Evolutionary conservation across 2,329 filamentous ascomycete species (phyloP).

Genomic region (Podosphaera xanthii): DNA sequence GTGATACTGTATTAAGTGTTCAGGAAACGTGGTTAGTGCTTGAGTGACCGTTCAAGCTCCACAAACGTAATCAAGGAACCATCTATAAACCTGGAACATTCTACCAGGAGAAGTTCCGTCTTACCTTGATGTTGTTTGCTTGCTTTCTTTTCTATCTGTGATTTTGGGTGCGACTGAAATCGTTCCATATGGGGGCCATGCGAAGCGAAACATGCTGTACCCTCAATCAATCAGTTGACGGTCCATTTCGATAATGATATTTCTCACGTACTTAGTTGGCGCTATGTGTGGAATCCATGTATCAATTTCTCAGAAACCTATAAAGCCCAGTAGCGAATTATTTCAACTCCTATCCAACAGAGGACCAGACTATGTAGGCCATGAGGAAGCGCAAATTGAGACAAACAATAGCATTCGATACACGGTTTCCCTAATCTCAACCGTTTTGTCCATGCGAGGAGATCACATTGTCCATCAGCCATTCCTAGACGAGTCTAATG

Average conservation of each 20-base stretch:
- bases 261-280: background rate
- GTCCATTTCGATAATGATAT: background rate
- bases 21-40: background rate
- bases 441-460: constrained; percentile 77
- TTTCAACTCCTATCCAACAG: constrained; percentile 27
- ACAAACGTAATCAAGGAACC: background rate
- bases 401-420: constrained; percentile 14
- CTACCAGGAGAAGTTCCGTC: background rate
- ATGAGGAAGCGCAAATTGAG: constrained; percentile 17
- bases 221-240: background rate
- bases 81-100: background rate
- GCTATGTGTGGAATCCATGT: constrained; percentile 39
- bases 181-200: background rate
- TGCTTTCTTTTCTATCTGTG: background rate
- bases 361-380: constrained; percentile 35
- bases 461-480: constrained; percentile 50
- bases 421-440: constrained; percentile 47
- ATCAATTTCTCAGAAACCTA: constrained; percentile 20
- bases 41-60: background rate
- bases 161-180: background rate
- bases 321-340: constrained; percentile 19
- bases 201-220: background rate
- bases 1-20: background rate
- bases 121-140: background rate
- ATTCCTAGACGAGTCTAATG: constrained; percentile 30